Evolutionary conservation across 202 grass and related monocot genomes (phyloP), one percentile per base, ranked within the genome.

Genomic region (Cymbopogon flexuosus): DNA sequence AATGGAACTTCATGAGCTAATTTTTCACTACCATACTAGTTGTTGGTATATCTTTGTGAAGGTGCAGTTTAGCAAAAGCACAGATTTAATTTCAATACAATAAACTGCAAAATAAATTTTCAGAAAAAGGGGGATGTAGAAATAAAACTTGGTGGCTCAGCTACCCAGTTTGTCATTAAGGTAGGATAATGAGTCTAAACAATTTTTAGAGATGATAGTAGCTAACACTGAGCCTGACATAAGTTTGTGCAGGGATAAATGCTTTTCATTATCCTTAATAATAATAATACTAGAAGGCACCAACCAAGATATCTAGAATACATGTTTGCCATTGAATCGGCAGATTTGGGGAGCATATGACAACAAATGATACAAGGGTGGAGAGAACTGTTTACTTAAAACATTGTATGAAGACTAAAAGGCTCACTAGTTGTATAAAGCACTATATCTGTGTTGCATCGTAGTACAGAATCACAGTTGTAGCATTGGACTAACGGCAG

Each of bases 291-390:
- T 27, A 27, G 27, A 27, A 36, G 27, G 6, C 2, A 35, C 13
- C 69, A 37, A 78, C 21, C 23, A 65, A 82, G 23, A 43, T 45
- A 59, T 18, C 10, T 18, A 57, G 12, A 19, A 77, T 72, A 82
- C 43, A 77, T 68, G n/a, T 36, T 37, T 65, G 34, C 35, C 13
- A 37, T 8, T 27, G 10, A 49, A 79, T 65, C 5, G 60, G 3
- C 15, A 68, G 5, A 67, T 52, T 5, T 61, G 31, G 14, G 2
- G 10, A 73, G 62, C 46, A 66, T 8, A 45, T 18, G 29, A n/a
- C 21, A 83, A 33, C 11, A 65, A 7, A 11, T 84, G 2, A 14
- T 45, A 45, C 2, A 45, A 4, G 42, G 42, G 12, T 45, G 42
- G 13, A 13, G 15, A 73, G 8, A n/a, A 19, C 21, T 56, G 2